Conservation (phyloP, 2,329 filamentous ascomycete genomes). For the Lasiodiplodia theobromae region DNA sequence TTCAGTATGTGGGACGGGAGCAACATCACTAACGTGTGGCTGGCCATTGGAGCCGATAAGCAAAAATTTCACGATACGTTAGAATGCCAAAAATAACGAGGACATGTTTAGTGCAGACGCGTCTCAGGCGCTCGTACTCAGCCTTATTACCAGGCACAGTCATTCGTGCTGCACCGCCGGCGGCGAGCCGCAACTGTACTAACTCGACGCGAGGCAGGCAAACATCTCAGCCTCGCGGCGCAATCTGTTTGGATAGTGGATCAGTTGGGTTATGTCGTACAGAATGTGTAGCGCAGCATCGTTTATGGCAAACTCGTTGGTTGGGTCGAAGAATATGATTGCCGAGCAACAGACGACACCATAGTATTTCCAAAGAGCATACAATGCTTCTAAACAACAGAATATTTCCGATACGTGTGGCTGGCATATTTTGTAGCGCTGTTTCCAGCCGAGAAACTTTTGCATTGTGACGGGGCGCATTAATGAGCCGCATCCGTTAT, state of each 20-base stretch:
- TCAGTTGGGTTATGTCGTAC: not conserved
- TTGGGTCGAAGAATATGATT: not conserved
- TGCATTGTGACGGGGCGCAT: too few species aligned
- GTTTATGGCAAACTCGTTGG: not conserved
- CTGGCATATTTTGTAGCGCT: too few species aligned
- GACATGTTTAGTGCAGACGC: not conserved
- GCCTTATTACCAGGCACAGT: not conserved
- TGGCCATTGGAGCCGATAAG: too few species aligned
- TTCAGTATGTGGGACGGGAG: too few species aligned
- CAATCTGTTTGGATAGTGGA: not conserved
- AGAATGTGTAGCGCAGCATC: not conserved
- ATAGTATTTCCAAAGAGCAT: too few species aligned
- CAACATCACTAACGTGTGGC: too few species aligned
- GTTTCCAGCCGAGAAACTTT: too few species aligned
- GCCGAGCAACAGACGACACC: not conserved
- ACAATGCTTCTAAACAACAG: too few species aligned
- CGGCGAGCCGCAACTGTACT: not conserved
- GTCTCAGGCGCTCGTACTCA: not conserved
- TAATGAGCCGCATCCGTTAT: too few species aligned
- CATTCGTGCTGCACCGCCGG: not conserved
- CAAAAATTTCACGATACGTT: too few species aligned
- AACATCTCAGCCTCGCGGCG: not conserved
- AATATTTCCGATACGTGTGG: too few species aligned
- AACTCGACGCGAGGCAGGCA: not conserved
- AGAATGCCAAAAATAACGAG: not conserved